phyloP scores from a whole-genome alignment of 306 rosid genomes.

The Styphnolobium japonicum region DNA sequence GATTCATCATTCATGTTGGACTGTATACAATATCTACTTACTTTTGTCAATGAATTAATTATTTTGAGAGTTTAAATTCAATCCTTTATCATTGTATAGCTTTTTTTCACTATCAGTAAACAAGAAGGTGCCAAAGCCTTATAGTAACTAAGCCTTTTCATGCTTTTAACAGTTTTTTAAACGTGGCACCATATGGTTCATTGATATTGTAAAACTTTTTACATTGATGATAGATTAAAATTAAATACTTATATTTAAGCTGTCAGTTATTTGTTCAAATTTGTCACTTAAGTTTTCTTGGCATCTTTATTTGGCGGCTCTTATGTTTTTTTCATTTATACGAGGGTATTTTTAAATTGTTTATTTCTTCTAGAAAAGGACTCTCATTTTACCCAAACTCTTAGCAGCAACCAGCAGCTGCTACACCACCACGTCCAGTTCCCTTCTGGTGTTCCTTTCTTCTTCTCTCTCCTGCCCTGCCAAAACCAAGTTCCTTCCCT shows the following conservation, averaged over 20 bases:
- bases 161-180: neutral
- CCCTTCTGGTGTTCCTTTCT: slow-evolving; percentile 28
- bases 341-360: neutral
- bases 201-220: neutral
- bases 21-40: neutral
- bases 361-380: slow-evolving; percentile 10
- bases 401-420: slow-evolving; percentile 41
- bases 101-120: neutral
- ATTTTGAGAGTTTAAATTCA: neutral
- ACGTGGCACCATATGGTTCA: neutral
- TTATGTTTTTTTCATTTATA: neutral
- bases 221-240: neutral
- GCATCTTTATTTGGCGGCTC: neutral
- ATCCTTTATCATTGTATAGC: neutral
- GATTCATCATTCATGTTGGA: neutral
- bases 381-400: slow-evolving; percentile 47
- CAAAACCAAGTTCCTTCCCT: slow-evolving; percentile 36
- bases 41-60: neutral
- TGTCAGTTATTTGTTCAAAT: neutral
- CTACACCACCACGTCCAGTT: slow-evolving; percentile 37
- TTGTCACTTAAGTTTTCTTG: neutral
- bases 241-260: neutral
- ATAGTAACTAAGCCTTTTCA: neutral
- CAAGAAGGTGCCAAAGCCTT: neutral
- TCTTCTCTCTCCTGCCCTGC: slow-evolving; percentile 35